Evolutionary conservation across 495 filamentous ascomycete genomes (phyloP).

Genomic region (Hypoxylon lienhwacheense): DNA sequence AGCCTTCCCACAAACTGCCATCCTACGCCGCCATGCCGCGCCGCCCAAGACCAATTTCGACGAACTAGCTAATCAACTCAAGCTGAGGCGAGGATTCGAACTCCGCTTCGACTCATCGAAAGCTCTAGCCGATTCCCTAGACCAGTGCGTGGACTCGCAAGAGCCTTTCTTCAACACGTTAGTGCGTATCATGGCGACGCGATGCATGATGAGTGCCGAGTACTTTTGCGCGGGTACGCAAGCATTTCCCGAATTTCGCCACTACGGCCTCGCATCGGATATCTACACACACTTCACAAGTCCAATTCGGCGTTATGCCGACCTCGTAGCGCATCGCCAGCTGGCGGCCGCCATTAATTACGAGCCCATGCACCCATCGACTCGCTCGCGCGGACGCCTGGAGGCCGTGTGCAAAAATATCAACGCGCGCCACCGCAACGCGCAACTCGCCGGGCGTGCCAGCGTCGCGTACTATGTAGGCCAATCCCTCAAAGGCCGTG

Average conservation of each 20-base stretch:
- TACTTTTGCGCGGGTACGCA: constrained; percentile 96
- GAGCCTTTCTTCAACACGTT: constrained; percentile 99
- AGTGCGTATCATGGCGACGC: constrained; percentile 92
- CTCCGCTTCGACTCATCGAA: constrained; percentile 82
- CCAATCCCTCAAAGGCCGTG: constrained; percentile 84
- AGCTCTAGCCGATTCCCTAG: constrained; percentile 86
- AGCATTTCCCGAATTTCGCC: constrained; percentile 88
- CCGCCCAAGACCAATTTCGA: constrained; percentile 96
- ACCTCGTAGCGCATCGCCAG: constrained; percentile 90
- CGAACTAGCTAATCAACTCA: constrained; percentile 83
- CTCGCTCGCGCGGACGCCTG: constrained; percentile 76
- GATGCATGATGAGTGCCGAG: constrained; percentile 98
- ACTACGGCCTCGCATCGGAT: constrained; percentile 91
- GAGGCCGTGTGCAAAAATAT: constrained; percentile 97
- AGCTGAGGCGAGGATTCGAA: constrained; percentile 76
- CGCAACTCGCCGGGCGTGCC: constrained; percentile 89
- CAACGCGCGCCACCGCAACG: constrained; percentile 95
- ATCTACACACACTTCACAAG: constrained; percentile 99
- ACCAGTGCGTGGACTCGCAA: constrained; percentile 74
- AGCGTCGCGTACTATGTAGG: constrained; percentile 97
- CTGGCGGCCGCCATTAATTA: constrained; percentile 93
- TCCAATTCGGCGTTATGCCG: constrained; percentile 94
- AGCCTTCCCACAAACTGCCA: constrained; percentile 90
- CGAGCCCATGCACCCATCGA: constrained; percentile 74
- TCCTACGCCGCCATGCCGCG: constrained; percentile 87